Evolutionary conservation across 2,329 filamentous ascomycete genomes (phyloP).

Genomic region (Acarospora socialis): DNA sequence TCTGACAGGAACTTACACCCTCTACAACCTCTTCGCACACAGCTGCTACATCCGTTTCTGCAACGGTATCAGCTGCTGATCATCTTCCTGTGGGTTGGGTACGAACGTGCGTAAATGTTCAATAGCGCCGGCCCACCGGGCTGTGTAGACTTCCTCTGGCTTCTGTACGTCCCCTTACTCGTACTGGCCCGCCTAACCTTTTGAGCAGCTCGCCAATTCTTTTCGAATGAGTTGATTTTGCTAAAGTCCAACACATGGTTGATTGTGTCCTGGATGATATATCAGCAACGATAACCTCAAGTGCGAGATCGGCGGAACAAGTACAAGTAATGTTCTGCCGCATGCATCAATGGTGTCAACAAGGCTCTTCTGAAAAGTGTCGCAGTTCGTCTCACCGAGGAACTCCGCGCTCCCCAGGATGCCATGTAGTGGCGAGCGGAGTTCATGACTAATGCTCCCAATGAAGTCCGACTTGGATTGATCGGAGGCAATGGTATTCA

Average conservation of each 20-base stretch:
- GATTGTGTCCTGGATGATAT: too few relatives aligned
- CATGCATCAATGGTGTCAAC: conserved; percentile 36
- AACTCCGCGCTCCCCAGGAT: conserved; percentile 37
- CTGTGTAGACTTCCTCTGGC: conserved; percentile 21
- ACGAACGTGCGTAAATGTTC: too few relatives aligned
- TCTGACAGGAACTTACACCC: conserved; percentile 27
- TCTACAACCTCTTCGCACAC: conserved; percentile 41
- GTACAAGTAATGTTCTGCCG: conserved; percentile 35
- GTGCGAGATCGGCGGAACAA: too few relatives aligned
- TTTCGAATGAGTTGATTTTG: conserved; percentile 30
- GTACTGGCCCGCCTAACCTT: conserved; percentile 21
- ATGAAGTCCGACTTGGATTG: conserved; percentile 39
- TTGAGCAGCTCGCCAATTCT: conserved; percentile 14
- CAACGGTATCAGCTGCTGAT: conserved; percentile 17
- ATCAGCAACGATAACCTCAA: too few relatives aligned
- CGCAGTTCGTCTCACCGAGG: conserved; percentile 29
- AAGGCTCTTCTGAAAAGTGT: conserved; percentile 28
- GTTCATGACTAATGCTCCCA: conserved; percentile 37
- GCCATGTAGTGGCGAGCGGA: conserved; percentile 34
- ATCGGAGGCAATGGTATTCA: conserved; percentile 28
- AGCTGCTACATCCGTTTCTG: conserved; percentile 29
- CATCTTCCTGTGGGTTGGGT: conserved; percentile 16
- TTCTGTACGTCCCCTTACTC: background rate
- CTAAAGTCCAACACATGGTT: conserved; percentile 30
- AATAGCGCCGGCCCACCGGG: too few relatives aligned